Evolutionary conservation across 768 basidiomycete genomes (phyloP).

Genomic region (Collybiopsis luxurians): DNA sequence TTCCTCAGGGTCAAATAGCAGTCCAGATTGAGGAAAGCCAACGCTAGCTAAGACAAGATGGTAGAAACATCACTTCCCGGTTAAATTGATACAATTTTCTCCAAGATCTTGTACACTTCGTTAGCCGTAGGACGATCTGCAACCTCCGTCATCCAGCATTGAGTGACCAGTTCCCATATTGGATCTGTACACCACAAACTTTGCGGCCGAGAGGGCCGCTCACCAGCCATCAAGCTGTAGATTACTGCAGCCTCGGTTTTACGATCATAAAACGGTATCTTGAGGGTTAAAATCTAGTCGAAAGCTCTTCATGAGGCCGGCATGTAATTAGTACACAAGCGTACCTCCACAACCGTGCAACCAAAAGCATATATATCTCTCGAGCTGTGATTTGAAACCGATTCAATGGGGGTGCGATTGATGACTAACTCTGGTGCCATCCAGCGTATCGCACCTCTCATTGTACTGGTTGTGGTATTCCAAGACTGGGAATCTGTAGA

Average conservation of each 20-base stretch:
- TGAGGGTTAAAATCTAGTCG: neutral
- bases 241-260: neutral
- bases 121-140: neutral
- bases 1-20: no score
- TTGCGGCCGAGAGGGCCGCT: neutral
- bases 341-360: slow-evolving; percentile 25
- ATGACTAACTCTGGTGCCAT: slow-evolving; percentile 23
- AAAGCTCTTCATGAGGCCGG: neutral
- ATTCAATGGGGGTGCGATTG: neutral
- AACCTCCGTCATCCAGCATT: neutral
- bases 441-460: slow-evolving; percentile 16
- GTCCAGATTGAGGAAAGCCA: no score
- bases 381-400: neutral
- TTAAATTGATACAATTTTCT: no score
- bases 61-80: no score
- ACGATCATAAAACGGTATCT: neutral
- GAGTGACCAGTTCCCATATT: neutral
- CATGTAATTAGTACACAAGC: neutral
- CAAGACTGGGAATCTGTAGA: neutral
- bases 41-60: no score
- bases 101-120: no score
- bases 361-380: slow-evolving; percentile 24
- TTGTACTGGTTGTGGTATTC: neutral
- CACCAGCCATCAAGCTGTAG: neutral
- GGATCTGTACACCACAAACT: neutral